phyloP scores from a whole-genome alignment of 2,329 filamentous ascomycete genomes.

The Hypoxylon sp. region DNA sequence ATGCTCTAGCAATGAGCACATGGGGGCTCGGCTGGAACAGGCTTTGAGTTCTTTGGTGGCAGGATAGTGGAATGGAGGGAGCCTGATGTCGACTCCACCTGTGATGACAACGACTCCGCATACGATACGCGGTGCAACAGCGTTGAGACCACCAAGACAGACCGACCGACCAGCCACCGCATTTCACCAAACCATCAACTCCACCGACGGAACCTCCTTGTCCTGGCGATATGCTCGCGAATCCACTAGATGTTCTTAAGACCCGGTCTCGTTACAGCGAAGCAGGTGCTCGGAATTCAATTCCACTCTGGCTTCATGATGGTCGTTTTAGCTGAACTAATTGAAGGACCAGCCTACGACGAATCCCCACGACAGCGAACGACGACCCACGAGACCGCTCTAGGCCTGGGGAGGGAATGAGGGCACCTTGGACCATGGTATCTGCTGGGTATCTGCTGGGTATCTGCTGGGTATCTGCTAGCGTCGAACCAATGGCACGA shows the following conservation, averaged over 20 bases:
- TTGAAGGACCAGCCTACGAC: conserved; percentile 25
- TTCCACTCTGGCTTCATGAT: conserved; percentile 23
- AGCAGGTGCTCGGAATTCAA: conserved; percentile 19
- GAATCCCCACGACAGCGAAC: conserved; percentile 31
- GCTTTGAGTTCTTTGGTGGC: conserved; percentile 15
- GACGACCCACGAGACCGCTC: conserved; percentile 34
- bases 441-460: conserved; percentile 15
- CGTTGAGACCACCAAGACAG: conserved; percentile 18
- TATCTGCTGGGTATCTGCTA: conserved; percentile 6
- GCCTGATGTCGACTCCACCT: conserved; percentile 36
- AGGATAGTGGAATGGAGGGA: conserved; percentile 19
- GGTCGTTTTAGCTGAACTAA: conserved; percentile 16
- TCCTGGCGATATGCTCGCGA: conserved; percentile 16
- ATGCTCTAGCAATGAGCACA: conserved; percentile 4
- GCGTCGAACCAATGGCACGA: conserved; percentile 29
- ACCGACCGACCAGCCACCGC: conserved; percentile 30
- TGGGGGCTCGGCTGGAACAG: conserved; percentile 18
- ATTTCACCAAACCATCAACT: conserved; percentile 29
- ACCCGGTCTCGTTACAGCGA: conserved; percentile 12
- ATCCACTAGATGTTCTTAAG: conserved; percentile 19
- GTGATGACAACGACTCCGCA: conserved; percentile 32
- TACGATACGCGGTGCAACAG: conserved; percentile 33
- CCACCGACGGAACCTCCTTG: conserved; percentile 21
- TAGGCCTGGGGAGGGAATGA: conserved; percentile 29
- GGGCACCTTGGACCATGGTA: conserved; percentile 1